A percentile compares a stretch with the other conserved stretches of the same genome.
phyloP scores from a whole-genome alignment of 352 stramenopile species.

The Thalassiosira ordinaria region DNA sequence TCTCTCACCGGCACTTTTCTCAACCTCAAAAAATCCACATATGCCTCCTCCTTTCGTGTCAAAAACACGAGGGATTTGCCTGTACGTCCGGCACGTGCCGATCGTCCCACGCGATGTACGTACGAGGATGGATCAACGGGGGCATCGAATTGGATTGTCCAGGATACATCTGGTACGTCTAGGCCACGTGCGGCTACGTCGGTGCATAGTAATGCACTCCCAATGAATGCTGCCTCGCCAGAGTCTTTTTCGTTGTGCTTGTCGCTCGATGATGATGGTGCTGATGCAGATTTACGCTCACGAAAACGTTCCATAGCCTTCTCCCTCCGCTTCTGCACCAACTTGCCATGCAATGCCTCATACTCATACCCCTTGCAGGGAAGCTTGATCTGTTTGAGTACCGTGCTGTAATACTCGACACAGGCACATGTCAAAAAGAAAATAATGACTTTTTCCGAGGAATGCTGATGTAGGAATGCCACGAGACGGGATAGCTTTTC shows the following conservation, averaged over 20 bases:
- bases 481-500: conserved; percentile 93
- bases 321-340: conserved; percentile 87
- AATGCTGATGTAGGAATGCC: conserved; percentile 91
- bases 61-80: conserved; percentile 95
- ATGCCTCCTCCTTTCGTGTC: conserved; percentile 95
- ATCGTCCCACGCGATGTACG: conserved; percentile 97
- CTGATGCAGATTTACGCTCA: no score
- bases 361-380: conserved; percentile 60
- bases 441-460: conserved; percentile 91
- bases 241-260: no score
- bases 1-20: conserved; percentile 91
- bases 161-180: conserved; percentile 98
- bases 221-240: no score
- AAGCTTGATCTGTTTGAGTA: conserved; percentile 87
- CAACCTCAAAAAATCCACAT: conserved; percentile 95
- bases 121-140: conserved; percentile 97
- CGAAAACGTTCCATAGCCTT: conserved; percentile 84
- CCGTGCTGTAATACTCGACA: conserved; percentile 97
- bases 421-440: conserved; percentile 99
- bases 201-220: conserved; percentile 96
- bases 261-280: no score
- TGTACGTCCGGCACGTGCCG: conserved; percentile 92
- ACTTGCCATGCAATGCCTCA: conserved; percentile 92
- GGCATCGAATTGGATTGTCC: conserved; percentile 98
- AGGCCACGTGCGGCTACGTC: conserved; percentile 98